Conservation (phyloP, 495 filamentous ascomycete genomes). For the Aspergillus nidulans region DNA sequence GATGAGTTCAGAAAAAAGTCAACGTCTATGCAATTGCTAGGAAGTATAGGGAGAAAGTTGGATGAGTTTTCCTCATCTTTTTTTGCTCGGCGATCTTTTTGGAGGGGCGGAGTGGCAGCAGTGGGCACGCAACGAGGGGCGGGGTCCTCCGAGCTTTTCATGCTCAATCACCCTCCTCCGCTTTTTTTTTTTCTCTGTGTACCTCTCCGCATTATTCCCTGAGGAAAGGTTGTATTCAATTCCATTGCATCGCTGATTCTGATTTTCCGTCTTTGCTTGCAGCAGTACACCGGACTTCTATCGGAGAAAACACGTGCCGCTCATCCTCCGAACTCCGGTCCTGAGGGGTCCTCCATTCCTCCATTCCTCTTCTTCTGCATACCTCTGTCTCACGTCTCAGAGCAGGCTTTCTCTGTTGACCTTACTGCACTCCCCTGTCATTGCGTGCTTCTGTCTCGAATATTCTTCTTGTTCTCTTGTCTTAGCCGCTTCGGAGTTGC, state of each 20-base stretch:
- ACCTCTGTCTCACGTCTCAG: slow-evolving; percentile 1
- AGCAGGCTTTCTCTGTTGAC: slow-evolving; percentile 9
- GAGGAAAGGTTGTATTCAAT: not conserved
- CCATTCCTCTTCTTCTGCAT: not conserved
- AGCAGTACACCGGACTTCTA: not conserved
- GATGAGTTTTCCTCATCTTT: not conserved
- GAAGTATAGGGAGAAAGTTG: not conserved
- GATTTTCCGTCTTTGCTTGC: not conserved
- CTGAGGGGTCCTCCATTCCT: not conserved
- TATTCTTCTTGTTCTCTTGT: not conserved
- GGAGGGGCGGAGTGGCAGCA: slow-evolving; percentile 9
- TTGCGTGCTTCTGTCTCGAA: not conserved
- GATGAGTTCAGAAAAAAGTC: too few species aligned
- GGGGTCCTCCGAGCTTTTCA: not conserved
- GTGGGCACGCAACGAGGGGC: not conserved
- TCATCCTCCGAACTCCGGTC: slow-evolving; percentile 5
- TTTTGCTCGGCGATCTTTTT: not conserved
- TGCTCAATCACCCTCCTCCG: slow-evolving; percentile 3
- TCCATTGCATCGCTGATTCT: not conserved
- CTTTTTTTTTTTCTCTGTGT: slow-evolving; percentile 3
- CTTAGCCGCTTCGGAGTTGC: not conserved
- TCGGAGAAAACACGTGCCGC: slow-evolving; percentile 9
- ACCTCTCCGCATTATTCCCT: slow-evolving; percentile 4
- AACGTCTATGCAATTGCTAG: not conserved
- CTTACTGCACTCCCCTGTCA: not conserved